Conservation (phyloP, 371 early-diverging fungal species). For the Batrachochytrium dendrobatidis region DNA sequence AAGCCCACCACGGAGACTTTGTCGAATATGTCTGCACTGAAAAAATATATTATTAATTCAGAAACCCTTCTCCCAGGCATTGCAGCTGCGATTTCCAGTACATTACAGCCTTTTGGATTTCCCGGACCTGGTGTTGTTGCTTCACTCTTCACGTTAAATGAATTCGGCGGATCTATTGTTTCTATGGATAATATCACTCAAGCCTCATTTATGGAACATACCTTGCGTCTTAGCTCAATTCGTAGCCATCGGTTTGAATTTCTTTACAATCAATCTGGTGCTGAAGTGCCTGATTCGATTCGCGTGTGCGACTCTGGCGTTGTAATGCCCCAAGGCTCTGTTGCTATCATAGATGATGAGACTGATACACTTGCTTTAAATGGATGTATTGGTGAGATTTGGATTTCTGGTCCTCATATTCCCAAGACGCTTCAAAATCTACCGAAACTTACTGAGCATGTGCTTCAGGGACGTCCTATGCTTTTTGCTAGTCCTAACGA, state of each 20-base stretch:
- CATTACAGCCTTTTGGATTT: slow-evolving; percentile 33
- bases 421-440: slow-evolving; percentile 77
- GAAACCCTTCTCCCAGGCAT: slow-evolving; percentile 51
- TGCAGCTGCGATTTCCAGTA: slow-evolving; percentile 54
- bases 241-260: neutral
- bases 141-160: slow-evolving; percentile 12
- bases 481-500: too few relatives aligned
- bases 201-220: neutral
- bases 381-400: slow-evolving; percentile 75
- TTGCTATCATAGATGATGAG: slow-evolving; percentile 79
- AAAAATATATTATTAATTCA: slow-evolving; percentile 64
- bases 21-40: slow-evolving; percentile 47
- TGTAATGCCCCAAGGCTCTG: slow-evolving; percentile 24
- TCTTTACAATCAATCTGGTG: neutral
- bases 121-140: neutral
- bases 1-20: neutral
- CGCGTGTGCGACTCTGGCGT: neutral
- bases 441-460: slow-evolving; percentile 60
- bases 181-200: neutral
- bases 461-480: slow-evolving; percentile 58
- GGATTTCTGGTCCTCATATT: slow-evolving; percentile 64
- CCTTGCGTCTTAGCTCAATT: neutral
- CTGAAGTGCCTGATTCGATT: too few relatives aligned
- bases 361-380: slow-evolving; percentile 64
- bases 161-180: slow-evolving; percentile 20